These are phyloP conservation scores for Solanum appendiculatum DNA, from an alignment of 257 asterid genomes.

Conservation along the genomic window DNA sequence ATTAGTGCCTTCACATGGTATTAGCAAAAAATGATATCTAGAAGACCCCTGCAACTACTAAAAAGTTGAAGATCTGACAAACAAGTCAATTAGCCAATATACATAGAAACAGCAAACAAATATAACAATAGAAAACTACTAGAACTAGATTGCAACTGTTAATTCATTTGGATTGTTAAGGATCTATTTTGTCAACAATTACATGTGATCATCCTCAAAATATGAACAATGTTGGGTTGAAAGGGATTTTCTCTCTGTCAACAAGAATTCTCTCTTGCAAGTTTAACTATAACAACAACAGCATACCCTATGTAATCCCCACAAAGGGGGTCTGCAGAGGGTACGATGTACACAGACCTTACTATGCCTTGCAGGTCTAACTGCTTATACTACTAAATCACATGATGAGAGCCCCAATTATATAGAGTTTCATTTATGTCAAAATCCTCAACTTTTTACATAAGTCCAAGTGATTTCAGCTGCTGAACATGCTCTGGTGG, in stretches of 20 bases:
- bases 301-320: neutral
- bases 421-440: conserved; percentile 1
- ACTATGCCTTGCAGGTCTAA: neutral
- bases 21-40: neutral
- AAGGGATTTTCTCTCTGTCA: neutral
- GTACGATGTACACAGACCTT: neutral
- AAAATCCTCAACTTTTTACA: conserved; percentile 22
- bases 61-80: neutral
- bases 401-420: neutral
- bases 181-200: neutral
- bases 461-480: conserved; percentile 84
- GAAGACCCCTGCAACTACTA: neutral
- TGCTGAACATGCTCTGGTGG: conserved; percentile 88
- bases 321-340: neutral
- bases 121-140: neutral
- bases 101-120: neutral
- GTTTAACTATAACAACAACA: neutral
- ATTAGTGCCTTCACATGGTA: too few species aligned
- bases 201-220: conserved; percentile 4
- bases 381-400: neutral
- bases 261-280: neutral
- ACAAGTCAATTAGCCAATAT: neutral
- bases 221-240: conserved; percentile 15
- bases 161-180: neutral
- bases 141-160: neutral